Evolutionary conservation across 305 asterid genomes (phyloP).

Genomic region (Fraxinus albicans): DNA sequence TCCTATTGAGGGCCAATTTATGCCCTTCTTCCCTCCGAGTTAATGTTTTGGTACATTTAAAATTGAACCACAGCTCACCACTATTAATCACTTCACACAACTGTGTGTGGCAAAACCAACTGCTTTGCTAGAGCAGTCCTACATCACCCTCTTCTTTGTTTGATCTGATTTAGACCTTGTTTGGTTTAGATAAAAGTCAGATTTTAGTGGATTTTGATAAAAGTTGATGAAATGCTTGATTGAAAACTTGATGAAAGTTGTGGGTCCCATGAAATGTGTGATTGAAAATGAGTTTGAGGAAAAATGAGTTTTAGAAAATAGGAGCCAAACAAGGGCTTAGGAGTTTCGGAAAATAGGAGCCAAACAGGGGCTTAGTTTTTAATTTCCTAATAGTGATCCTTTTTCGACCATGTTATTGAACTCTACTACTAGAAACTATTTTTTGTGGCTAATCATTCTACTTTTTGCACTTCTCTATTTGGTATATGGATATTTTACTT

Average conservation of each 20-base stretch:
- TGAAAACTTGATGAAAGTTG: not conserved
- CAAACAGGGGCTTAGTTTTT: not conserved
- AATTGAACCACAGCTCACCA: not conserved
- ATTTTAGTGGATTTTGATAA: not conserved
- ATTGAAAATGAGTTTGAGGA: not conserved
- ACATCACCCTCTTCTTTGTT: not conserved
- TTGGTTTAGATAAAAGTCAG: not conserved
- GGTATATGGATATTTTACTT: not conserved
- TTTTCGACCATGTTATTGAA: not conserved
- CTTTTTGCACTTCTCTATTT: slow-evolving; percentile 4
- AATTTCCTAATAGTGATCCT: not conserved
- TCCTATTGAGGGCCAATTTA: not conserved
- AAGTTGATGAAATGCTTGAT: not conserved
- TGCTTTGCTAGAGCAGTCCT: not conserved
- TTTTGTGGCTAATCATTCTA: not conserved
- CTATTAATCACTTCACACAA: not conserved
- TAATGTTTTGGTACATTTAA: not conserved
- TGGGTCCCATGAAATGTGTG: not conserved
- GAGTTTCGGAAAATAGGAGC: not conserved
- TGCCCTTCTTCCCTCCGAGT: not conserved
- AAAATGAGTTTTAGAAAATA: not conserved
- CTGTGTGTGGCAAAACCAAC: slow-evolving; percentile 1
- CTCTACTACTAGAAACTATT: not conserved
- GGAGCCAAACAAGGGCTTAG: not conserved
- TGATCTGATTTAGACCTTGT: slow-evolving; percentile 5